Base-by-base conservation (phyloP, 768 basidiomycete genomes). In the Pleurotus pulmonarius region DNA sequence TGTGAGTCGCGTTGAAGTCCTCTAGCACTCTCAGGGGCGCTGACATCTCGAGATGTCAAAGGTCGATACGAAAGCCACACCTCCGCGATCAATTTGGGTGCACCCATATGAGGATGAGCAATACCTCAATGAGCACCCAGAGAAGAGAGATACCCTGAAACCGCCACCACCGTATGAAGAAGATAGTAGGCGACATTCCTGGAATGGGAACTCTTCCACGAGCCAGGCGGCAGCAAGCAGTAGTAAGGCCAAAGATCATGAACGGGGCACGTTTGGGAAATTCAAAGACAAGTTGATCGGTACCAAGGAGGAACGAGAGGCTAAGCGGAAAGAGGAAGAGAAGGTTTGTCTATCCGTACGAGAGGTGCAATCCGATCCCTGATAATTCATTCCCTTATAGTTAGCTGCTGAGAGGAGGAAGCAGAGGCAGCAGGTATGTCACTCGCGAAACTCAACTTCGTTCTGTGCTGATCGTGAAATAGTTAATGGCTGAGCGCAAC, bases 61-160 rank as follows among this genome's bases (percentile, higher is more conserved):
- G 84, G 83, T 88, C 15, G 85, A 90, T 58, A 88, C 86, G 0
- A 73, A 69, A 56, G 80, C 82, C 0, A 72, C 67, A 6, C 88
- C 89, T 6, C 82, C 86, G 1, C 80, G 88, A 0, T 76, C 82
- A 0, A 88, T 83, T 62, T 91, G 88, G 89, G 75, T 76, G 1
- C 87, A 91, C 63, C 88, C 89, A 1, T 81, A 81, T 57, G 85
- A 89, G 56, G 87, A 89, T 64, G 80, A 84, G 46, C 74, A 81
- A 51, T 89, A 78, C 67, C 73, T 87, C n/a, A 61, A 58, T 4
- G 77, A 81, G 46, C 79, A 86, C 59, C 82, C 85, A 6, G 77
- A 82, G 3, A 59, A 72, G 6, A 67, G 65, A 54, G 16, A 18
- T 37, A 9, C 26, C 11, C 49, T 18, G 34, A 49, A 26, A 37